phyloP scores from a whole-genome alignment of 1,139 yeast species.

The Sugiyamaella grinbergsii region DNA sequence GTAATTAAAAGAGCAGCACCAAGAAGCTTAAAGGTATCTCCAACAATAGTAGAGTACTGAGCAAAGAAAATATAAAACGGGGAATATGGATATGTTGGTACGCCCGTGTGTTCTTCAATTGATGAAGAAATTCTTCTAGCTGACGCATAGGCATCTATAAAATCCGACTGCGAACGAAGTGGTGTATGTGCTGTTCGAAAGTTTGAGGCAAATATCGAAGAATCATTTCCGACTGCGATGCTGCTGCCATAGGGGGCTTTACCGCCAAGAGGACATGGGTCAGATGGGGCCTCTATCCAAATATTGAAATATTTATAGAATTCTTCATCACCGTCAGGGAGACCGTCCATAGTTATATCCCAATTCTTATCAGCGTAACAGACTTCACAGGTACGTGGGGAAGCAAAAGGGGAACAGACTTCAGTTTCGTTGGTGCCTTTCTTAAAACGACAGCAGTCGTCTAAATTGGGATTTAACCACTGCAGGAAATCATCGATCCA shows the following conservation, averaged over 20 bases:
- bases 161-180: constrained; percentile 78
- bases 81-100: constrained; percentile 84
- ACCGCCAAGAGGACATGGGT: constrained; percentile 94
- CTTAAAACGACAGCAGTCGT: constrained; percentile 72
- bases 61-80: constrained; percentile 92
- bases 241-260: constrained; percentile 83
- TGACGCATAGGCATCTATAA: constrained; percentile 74
- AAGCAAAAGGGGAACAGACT: constrained; percentile 68
- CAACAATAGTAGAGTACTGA: constrained; percentile 70
- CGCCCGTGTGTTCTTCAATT: constrained; percentile 49
- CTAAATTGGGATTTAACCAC: constrained; percentile 84
- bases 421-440: constrained; percentile 50
- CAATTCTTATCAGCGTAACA: constrained; percentile 68
- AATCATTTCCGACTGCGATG: constrained; percentile 49
- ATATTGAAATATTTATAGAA: constrained; percentile 72
- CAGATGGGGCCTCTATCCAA: constrained; percentile 85
- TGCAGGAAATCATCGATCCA: constrained; percentile 92
- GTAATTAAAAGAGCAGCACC: constrained; percentile 59
- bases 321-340: constrained; percentile 68
- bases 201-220: constrained; percentile 56
- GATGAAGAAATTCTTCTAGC: constrained; percentile 70
- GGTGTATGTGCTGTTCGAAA: constrained; percentile 85
- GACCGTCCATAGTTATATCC: constrained; percentile 75
- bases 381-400: constrained; percentile 70
- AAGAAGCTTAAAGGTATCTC: constrained; percentile 58